These are phyloP conservation scores for Breviolum minutum DNA, from an alignment of 73 alveolate species.

Conservation along the genomic window DNA sequence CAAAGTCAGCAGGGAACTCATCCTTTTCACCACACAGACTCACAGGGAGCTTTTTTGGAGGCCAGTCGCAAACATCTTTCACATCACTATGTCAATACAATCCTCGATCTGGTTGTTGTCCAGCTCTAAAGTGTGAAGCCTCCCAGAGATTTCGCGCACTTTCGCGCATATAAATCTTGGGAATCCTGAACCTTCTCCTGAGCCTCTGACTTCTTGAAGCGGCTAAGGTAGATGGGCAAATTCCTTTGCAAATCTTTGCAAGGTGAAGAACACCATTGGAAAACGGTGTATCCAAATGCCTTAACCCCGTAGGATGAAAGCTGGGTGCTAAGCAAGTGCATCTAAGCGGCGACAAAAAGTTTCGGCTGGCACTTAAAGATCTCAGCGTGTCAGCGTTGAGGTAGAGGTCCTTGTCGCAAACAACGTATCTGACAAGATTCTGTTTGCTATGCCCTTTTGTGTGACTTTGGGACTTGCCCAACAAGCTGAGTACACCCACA, in stretches of 20 bases:
- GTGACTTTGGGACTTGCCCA: not conserved
- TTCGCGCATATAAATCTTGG: not conserved
- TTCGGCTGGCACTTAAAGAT: conserved; percentile 81
- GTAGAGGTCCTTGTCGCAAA: conserved; percentile 41
- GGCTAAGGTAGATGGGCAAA: conserved; percentile 49
- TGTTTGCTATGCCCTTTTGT: not conserved
- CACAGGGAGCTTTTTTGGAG: not conserved
- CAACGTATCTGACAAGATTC: too few relatives aligned
- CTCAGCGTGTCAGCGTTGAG: conserved; percentile 78
- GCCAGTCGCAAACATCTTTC: not conserved
- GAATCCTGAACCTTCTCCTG: not conserved
- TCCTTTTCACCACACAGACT: not conserved
- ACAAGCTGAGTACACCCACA: not conserved
- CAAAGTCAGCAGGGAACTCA: conserved; percentile 83
- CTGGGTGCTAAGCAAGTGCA: not conserved
- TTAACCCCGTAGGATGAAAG: not conserved
- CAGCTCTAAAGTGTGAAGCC: conserved; percentile 89
- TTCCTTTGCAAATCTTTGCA: conserved; percentile 19
- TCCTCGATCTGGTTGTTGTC: conserved; percentile 87
- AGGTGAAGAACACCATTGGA: not conserved
- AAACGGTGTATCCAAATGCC: too few relatives aligned
- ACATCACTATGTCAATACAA: not conserved
- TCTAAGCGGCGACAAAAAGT: conserved; percentile 27
- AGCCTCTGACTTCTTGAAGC: conserved; percentile 49
- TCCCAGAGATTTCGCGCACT: not conserved